These are phyloP conservation scores for Lyophyllum atratum DNA, from an alignment of 768 basidiomycete genomes.

Conservation along the genomic window DNA sequence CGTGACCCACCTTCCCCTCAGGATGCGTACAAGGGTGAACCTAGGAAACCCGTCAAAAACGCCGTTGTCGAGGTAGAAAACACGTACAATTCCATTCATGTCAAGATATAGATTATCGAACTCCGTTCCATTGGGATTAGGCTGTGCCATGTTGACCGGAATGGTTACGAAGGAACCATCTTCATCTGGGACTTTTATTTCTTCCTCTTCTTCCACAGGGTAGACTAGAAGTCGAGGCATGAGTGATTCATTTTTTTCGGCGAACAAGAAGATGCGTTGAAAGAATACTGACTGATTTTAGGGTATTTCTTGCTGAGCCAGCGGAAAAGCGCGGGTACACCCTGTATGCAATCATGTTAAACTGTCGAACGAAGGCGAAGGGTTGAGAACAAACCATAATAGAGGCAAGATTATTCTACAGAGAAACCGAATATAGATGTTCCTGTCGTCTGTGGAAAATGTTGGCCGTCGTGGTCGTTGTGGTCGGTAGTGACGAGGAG, in stretches of 20 bases:
- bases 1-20: slow-evolving; percentile 77
- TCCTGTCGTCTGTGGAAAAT: neutral
- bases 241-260: neutral
- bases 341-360: slow-evolving; percentile 47
- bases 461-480: neutral
- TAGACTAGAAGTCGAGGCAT: slow-evolving; percentile 44
- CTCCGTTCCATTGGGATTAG: slow-evolving; percentile 96
- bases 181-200: slow-evolving; percentile 63
- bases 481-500: neutral
- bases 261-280: neutral
- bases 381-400: slow-evolving; percentile 2
- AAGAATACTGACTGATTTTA: slow-evolving; percentile 74
- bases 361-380: neutral
- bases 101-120: slow-evolving; percentile 97
- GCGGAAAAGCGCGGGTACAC: slow-evolving; percentile 96
- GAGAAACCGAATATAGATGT: neutral
- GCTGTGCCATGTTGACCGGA: slow-evolving; percentile 74
- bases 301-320: slow-evolving; percentile 99
- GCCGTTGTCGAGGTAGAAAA: neutral
- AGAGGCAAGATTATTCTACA: slow-evolving; percentile 3
- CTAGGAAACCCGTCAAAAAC: slow-evolving; percentile 35
- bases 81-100: slow-evolving; percentile 96
- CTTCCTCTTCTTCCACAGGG: slow-evolving; percentile 86
- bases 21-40: slow-evolving; percentile 99
- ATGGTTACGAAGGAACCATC: slow-evolving; percentile 68